Conservation (phyloP, 345 rosid species). For the Populus euphratica region DNA sequence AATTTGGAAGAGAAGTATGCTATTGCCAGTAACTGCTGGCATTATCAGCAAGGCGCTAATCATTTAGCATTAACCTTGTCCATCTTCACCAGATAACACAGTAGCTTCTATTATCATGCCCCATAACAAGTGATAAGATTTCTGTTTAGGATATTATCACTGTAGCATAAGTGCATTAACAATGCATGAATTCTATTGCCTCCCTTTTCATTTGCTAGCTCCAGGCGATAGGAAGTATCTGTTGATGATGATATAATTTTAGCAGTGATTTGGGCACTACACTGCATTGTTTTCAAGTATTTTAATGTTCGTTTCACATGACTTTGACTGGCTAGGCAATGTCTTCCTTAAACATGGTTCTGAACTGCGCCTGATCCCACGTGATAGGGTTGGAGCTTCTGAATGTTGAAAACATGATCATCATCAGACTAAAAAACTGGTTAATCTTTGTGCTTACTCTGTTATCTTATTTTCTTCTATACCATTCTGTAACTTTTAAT, state of each 20-base stretch:
- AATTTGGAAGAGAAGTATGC: not conserved
- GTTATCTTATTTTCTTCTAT: not conserved
- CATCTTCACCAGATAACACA: not conserved
- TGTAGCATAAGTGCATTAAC: not conserved
- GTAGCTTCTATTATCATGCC: not conserved
- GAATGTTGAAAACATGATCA: conserved; percentile 4
- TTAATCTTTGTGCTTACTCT: not conserved
- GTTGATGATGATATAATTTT: not conserved
- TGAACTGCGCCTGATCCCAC: conserved; percentile 89
- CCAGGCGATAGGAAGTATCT: not conserved
- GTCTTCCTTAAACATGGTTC: conserved; percentile 97
- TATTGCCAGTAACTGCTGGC: not conserved
- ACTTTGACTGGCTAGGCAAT: conserved; percentile 50
- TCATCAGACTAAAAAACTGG: not conserved
- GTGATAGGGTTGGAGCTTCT: conserved; percentile 84
- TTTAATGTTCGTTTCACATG: not conserved
- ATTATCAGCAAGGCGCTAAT: not conserved
- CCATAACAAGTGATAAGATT: not conserved
- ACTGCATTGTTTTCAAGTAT: not conserved
- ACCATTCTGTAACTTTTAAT: not conserved
- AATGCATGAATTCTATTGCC: not conserved
- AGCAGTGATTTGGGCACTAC: not conserved
- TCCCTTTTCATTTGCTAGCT: not conserved
- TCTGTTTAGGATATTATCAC: not conserved
- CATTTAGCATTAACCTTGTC: not conserved